Evolutionary conservation across 495 filamentous ascomycete species (phyloP).

Genomic region (Daldinia grandis): DNA sequence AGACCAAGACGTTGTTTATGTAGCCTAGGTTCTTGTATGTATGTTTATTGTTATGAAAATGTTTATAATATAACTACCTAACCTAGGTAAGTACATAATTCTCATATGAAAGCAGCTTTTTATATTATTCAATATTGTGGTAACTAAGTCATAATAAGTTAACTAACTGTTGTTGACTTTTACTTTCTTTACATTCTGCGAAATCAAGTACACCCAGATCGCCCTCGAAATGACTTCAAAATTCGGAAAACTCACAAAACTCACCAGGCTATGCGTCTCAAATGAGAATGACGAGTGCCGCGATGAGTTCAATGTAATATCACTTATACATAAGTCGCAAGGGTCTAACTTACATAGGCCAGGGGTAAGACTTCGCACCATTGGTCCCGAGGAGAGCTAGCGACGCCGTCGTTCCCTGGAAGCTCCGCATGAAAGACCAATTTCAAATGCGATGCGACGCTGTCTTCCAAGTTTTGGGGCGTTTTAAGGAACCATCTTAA

Average conservation of each 20-base stretch:
- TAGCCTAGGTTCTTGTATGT: not conserved
- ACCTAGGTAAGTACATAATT: too few relatives aligned
- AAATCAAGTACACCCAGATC: too few relatives aligned
- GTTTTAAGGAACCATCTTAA: conserved; percentile 17
- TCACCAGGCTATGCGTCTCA: not conserved
- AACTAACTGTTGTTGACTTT: too few relatives aligned
- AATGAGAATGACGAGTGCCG: not conserved
- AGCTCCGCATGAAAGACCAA: conserved; percentile 25
- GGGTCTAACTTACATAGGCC: not conserved
- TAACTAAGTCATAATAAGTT: too few relatives aligned
- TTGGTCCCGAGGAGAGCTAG: conserved; percentile 11
- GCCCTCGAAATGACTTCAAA: not conserved
- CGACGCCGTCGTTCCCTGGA: conserved; percentile 7
- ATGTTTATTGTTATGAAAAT: not conserved
- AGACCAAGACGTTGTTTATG: too few relatives aligned
- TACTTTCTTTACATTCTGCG: too few relatives aligned
- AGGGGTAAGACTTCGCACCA: conserved; percentile 16
- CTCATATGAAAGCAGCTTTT: too few relatives aligned
- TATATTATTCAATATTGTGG: too few relatives aligned
- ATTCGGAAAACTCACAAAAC: not conserved
- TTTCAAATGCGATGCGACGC: conserved; percentile 25
- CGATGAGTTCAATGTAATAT: not conserved
- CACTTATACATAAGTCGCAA: not conserved
- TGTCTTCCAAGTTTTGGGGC: conserved; percentile 30
- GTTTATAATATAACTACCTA: too few relatives aligned